phyloP scores from a whole-genome alignment of 805 yeast genomes.

The Hyphopichia homilentoma region DNA sequence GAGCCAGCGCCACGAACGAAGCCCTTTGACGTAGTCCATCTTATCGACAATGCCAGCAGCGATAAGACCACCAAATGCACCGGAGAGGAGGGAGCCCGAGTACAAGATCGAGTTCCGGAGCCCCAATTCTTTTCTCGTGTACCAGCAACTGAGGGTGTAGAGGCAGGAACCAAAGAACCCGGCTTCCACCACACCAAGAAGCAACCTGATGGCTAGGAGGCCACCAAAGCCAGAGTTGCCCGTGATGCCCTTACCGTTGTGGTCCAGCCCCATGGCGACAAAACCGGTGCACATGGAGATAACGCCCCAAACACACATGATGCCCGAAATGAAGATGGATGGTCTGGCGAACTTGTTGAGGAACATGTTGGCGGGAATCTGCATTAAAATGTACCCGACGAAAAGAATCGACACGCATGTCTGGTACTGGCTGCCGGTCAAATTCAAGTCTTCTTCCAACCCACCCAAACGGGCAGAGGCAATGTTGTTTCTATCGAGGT shows the following conservation, averaged over 20 bases:
- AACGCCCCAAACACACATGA: slow-evolving; percentile 52
- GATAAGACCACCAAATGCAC: slow-evolving; percentile 53
- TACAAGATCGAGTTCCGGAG: slow-evolving; percentile 48
- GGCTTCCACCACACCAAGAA: slow-evolving; percentile 47
- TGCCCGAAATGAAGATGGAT: slow-evolving; percentile 43
- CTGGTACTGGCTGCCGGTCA: slow-evolving; percentile 43
- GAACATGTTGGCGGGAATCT: slow-evolving; percentile 46
- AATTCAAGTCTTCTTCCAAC: slow-evolving; percentile 38
- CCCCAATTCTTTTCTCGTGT: slow-evolving; percentile 47
- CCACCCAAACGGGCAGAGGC: slow-evolving; percentile 55
- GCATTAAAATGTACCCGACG: slow-evolving; percentile 47
- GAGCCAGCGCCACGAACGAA: slow-evolving; percentile 62
- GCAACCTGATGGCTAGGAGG: slow-evolving; percentile 42
- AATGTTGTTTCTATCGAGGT: slow-evolving; percentile 49
- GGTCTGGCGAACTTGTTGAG: slow-evolving; percentile 48
- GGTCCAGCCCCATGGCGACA: no score
- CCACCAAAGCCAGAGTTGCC: slow-evolving; percentile 43
- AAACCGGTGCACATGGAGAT: slow-evolving; percentile 46
- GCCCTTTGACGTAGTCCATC: no score
- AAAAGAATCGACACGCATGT: slow-evolving; percentile 50
- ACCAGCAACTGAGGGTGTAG: slow-evolving; percentile 53
- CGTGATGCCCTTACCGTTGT: no score
- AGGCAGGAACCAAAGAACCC: slow-evolving; percentile 47
- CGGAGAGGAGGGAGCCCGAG: slow-evolving; percentile 49
- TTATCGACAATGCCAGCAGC: slow-evolving; percentile 50